Evolutionary conservation across 495 filamentous ascomycete genomes (phyloP).

Genomic region (Tuber melanosporum): DNA sequence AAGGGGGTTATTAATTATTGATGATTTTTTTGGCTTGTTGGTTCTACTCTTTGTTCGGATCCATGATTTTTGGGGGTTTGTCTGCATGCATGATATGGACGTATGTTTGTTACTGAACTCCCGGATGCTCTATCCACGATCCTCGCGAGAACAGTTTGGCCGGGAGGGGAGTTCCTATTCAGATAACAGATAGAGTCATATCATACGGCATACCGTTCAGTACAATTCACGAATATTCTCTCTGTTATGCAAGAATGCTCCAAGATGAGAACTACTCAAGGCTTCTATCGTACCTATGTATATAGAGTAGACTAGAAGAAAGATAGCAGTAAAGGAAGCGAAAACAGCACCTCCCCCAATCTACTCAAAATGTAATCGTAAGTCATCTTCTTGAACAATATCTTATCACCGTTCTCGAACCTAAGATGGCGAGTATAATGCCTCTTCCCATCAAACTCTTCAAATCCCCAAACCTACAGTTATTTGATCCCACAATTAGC

Average conservation of each 20-base stretch:
- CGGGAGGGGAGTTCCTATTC: background rate
- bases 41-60: background rate
- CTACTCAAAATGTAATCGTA: constrained; percentile 55
- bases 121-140: background rate
- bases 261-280: background rate
- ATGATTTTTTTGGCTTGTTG: constrained; percentile 5
- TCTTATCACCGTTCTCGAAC: constrained; percentile 54
- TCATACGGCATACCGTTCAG: background rate
- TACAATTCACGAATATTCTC: background rate
- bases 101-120: background rate
- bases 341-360: background rate
- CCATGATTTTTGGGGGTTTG: background rate
- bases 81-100: background rate
- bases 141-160: background rate
- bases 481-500: background rate
- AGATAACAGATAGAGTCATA: too few species aligned
- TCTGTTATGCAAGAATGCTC: background rate
- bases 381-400: constrained; percentile 60
- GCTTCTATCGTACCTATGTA: background rate
- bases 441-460: constrained; percentile 54
- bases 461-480: constrained; percentile 59
- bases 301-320: background rate
- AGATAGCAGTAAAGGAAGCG: background rate
- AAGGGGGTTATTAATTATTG: constrained; percentile 53
- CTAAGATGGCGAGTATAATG: constrained; percentile 51